Evolutionary conservation across 2,329 filamentous ascomycete species (phyloP).

Genomic region (Coniochaeta hoffmannii): DNA sequence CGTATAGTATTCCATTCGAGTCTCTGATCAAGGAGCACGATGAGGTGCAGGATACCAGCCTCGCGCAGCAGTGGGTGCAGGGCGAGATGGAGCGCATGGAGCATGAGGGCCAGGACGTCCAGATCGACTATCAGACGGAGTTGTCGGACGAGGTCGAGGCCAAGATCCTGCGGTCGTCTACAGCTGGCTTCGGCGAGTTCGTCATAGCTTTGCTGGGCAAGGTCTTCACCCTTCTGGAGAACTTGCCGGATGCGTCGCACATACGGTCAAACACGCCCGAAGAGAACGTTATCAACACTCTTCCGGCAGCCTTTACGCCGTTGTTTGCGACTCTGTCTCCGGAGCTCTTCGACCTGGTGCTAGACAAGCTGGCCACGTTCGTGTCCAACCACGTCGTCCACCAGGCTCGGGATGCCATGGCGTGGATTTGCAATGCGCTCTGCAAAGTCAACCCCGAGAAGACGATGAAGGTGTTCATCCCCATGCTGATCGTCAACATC

Average conservation of each 20-base stretch:
- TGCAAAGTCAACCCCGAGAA: constrained; percentile 96
- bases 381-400: constrained; percentile 92
- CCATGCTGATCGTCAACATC: constrained; percentile 84
- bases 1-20: constrained; percentile 90
- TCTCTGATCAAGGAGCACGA: constrained; percentile 65
- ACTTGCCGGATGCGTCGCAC: constrained; percentile 82
- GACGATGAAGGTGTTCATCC: constrained; percentile 82
- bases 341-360: constrained; percentile 83
- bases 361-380: constrained; percentile 89
- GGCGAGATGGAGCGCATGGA: constrained; percentile 93
- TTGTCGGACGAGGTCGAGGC: constrained; percentile 82
- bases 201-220: constrained; percentile 83
- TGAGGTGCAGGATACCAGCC: constrained; percentile 61
- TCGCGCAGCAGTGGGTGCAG: constrained; percentile 91
- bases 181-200: constrained; percentile 89
- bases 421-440: constrained; percentile 92
- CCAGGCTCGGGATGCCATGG: constrained; percentile 94
- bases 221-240: constrained; percentile 92
- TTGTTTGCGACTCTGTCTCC: constrained; percentile 86
- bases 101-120: constrained; percentile 72
- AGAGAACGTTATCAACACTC: constrained; percentile 92
- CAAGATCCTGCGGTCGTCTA: constrained; percentile 84
- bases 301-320: constrained; percentile 86
- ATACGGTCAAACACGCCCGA: constrained; percentile 88
- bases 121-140: constrained; percentile 77